Evolutionary conservation across 1,284 basidiomycete genomes (phyloP), one percentile per base, ranked within the genome.

Genomic region (Leccinum pachyderme): DNA sequence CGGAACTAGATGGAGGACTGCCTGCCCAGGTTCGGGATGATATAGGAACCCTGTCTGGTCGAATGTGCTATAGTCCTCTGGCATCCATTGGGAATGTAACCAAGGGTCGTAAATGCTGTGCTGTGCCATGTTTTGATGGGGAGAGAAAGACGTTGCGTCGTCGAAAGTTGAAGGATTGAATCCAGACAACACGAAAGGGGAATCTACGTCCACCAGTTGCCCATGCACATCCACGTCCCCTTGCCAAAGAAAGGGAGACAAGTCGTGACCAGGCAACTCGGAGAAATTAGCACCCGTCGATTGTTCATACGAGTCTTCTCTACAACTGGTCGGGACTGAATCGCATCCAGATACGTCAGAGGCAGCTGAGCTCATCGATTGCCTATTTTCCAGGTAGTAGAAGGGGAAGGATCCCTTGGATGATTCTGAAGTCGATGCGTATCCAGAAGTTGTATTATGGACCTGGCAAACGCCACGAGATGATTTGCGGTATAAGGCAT

Each of bases 61-160:
- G 5, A 58, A 52, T 1, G 22, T 46, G 32, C 31, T 52, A 43
- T 65, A 55, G 9, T 51, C 47, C 9, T 46, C 27, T 0, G 43
- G 46, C 62, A 65, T 59, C 65, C 63, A 63, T 2, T 33, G 8
- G 0, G 46, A 29, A 29, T 45, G 31, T 11, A 63, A 37, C 18
- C 44, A 43, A 2, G 54, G 45, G 5, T 63, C 65, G 27, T 48
- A 50, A 1, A 51, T 18, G 32, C 4, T 7, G 25, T 53, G 43
- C 5, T 54, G 15, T 5, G 41, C 32, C 32, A 56, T 49, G 6
- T 47, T 51, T 4, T 53, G 53, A 3, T 55, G 29, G 8, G 41
- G 24, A 25, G n/a, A 28, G 9, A 49, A 9, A 33, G 58, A 41
- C 5, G 33, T 32, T 3, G 28, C 24, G 8, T 11, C 11, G 7